Base-by-base conservation (phyloP, 495 filamentous ascomycete species). In the Aspergillus homomorphus region DNA sequence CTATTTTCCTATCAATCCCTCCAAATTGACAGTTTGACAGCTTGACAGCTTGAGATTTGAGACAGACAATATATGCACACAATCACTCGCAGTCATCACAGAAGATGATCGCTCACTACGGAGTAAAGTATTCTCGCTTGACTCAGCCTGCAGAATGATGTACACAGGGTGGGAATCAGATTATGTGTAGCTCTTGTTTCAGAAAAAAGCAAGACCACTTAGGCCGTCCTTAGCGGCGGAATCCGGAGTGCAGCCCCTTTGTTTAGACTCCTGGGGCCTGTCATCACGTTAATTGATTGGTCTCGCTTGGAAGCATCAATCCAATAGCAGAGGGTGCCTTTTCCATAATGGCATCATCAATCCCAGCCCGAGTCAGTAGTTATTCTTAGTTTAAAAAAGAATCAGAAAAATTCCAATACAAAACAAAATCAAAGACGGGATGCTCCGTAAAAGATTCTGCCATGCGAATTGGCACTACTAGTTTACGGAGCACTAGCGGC, bases 201-300 rank as follows among this genome's bases (percentile, higher is more conserved):
- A 48, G 45, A 23, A 48, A 48, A 48, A 16, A 48, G 23, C 18
- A 19, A 45, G 44, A 45, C 44, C 44, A 45, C 44, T 22, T 45
- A 44, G 42, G 14, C 42, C 4, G 18, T 8, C 44, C 44, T 46
- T 46, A 22, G 45, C 16, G 22, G 10, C 23, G 45, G 45, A 23
- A 9, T 22, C 45, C 45, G 45, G 19, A 23, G 33, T 38, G 33
- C 33, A 38, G 33, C 45, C 45, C 45, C 45, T 48, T 48, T 48
- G 45, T 48, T 48, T 48, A 20, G 45, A 23, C 19, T 22, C 45
- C 45, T 21, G 20, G 16, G n/a, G 20, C 20, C 45, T 24, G 45
- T 48, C 45, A 48, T 23, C 19, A 23, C 23, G 22, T 21, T 48
- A 20, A 48, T 21, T 48, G n/a, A 48, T 12, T 48, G 20, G 45